Conservation (phyloP, 768 basidiomycete genomes). For the Ramaria rubella region DNA sequence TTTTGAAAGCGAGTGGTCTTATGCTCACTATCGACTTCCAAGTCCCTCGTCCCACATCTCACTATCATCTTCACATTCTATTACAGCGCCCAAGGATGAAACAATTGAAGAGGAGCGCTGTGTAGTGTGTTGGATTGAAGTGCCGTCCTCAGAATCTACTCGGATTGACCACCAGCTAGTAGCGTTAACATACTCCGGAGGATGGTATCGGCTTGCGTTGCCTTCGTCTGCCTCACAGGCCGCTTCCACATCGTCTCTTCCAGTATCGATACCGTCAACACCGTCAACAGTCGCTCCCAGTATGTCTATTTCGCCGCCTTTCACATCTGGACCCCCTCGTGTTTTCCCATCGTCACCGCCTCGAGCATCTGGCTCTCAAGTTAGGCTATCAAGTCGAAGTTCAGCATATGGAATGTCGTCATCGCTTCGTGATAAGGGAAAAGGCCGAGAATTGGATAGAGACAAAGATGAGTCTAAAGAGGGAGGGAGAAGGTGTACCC, state of each 20-base stretch:
- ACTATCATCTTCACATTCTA: constrained; percentile 53
- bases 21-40: constrained; percentile 87
- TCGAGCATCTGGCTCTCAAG: background rate
- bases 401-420: constrained; percentile 49
- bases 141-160: constrained; percentile 25
- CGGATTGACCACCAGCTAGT: constrained; percentile 64
- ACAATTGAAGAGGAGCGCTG: constrained; percentile 79
- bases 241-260: constrained; percentile 22
- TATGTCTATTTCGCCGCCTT: constrained; percentile 39
- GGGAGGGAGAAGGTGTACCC: constrained; percentile 48
- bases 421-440: constrained; percentile 43
- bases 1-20: constrained; percentile 95
- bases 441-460: constrained; percentile 55
- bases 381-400: background rate
- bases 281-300: constrained; percentile 18
- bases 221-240: constrained; percentile 32
- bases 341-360: constrained; percentile 16
- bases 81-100: constrained; percentile 35
- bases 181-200: constrained; percentile 82
- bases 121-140: constrained; percentile 79
- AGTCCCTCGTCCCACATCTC: constrained; percentile 78
- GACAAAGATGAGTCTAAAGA: constrained; percentile 52
- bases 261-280: constrained; percentile 12
- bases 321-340: constrained; percentile 31
- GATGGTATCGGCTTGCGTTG: constrained; percentile 82